A percentile compares a stretch with the other conserved stretches of the same genome.
Conservation (phyloP, 352 stramenopile species). For the Achlya hypogyna region DNA sequence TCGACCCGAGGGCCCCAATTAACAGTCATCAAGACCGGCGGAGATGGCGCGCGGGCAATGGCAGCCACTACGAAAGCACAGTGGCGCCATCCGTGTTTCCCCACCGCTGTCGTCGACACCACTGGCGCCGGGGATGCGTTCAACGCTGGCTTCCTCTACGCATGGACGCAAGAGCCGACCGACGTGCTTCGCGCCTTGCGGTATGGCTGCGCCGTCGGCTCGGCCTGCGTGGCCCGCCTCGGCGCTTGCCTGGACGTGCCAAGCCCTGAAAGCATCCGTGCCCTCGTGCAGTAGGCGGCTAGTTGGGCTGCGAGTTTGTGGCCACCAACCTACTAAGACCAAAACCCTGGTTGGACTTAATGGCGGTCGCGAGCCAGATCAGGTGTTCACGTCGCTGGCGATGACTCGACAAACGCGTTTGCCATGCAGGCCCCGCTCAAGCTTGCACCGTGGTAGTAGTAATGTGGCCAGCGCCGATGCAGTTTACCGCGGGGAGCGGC, state of each 20-base stretch:
- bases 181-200: constrained; percentile 42
- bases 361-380: no score
- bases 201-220: constrained; percentile 43
- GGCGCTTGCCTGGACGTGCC: constrained; percentile 8
- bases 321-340: no score
- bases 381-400: no score
- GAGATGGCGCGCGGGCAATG: constrained; percentile 43
- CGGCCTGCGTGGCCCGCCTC: constrained; percentile 3
- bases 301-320: no score
- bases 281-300: neutral
- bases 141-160: constrained; percentile 66
- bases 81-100: constrained; percentile 45
- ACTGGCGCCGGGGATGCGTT: constrained; percentile 81
- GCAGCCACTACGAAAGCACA: constrained; percentile 32
- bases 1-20: constrained; percentile 28
- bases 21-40: constrained; percentile 64
- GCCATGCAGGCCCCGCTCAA: no score
- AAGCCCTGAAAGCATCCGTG: neutral
- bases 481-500: no score
- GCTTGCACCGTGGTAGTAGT: no score
- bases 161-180: constrained; percentile 44
- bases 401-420: no score
- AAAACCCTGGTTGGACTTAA: no score
- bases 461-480: no score
- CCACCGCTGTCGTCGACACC: constrained; percentile 55